Percentiles rank a stretch among this genome's conserved stretches.
Conservation (phyloP, 2,329 filamentous ascomycete genomes). For the Boeremia lycopersici region DNA sequence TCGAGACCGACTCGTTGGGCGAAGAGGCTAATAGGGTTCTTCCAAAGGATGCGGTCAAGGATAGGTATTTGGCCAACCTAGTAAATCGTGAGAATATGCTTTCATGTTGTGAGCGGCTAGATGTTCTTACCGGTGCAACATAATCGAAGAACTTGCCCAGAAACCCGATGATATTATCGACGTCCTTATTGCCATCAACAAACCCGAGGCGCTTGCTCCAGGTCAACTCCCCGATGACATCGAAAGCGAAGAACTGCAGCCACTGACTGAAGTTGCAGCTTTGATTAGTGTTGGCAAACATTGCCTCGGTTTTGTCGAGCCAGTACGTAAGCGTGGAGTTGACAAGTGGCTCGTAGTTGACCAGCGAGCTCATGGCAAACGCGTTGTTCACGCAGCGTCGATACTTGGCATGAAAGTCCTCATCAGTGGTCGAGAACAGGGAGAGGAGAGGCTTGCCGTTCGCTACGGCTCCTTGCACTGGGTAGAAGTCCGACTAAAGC, state of each 20-base stretch:
- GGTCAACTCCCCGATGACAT: conserved; percentile 79
- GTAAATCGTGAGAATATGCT: conserved; percentile 9
- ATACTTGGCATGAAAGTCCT: conserved; percentile 76
- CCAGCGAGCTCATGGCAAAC: conserved; percentile 77
- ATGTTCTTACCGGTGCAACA: conserved; percentile 65
- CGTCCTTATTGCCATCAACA: conserved; percentile 73
- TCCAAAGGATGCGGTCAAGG: conserved; percentile 71
- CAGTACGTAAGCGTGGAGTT: conserved; percentile 76
- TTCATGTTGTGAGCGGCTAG: not conserved
- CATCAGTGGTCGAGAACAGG: conserved; percentile 77
- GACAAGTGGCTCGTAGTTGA: conserved; percentile 81
- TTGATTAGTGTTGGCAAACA: conserved; percentile 50
- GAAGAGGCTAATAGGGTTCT: conserved; percentile 75
- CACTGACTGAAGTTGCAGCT: conserved; percentile 71
- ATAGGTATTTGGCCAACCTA: conserved; percentile 76
- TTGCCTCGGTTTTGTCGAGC: conserved; percentile 57
- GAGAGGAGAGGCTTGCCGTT: conserved; percentile 72
- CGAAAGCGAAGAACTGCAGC: conserved; percentile 83
- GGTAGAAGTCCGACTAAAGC: conserved; percentile 75
- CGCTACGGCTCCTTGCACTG: conserved; percentile 75
- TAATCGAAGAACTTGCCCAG: conserved; percentile 70
- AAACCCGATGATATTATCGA: conserved; percentile 74
- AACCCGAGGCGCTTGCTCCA: conserved; percentile 79
- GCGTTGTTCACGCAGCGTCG: conserved; percentile 76
- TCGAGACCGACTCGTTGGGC: conserved; percentile 70